A percentile compares a stretch with the other conserved stretches of the same genome.
phyloP scores from a whole-genome alignment of 2,329 filamentous ascomycete species.

The Clarireedia monteithiana region DNA sequence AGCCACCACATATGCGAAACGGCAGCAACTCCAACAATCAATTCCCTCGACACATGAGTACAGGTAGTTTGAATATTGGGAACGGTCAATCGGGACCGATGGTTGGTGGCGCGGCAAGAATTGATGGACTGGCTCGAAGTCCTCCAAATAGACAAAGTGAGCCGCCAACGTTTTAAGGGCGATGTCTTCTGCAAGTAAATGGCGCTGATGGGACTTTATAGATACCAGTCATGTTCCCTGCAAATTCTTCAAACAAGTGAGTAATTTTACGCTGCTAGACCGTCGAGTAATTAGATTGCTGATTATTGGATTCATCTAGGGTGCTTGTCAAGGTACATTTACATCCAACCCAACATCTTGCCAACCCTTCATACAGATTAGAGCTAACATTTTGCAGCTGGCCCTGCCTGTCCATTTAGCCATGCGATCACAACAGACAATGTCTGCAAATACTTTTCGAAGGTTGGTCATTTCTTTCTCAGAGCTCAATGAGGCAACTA shows the following conservation, averaged over 20 bases:
- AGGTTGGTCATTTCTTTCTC: constrained; percentile 50
- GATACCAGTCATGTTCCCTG: constrained; percentile 11
- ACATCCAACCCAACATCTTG: not conserved
- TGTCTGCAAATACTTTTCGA: constrained; percentile 98
- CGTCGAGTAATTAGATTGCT: not conserved
- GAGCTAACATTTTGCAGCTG: constrained; percentile 42
- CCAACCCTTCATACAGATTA: not conserved
- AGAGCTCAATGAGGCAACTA: constrained; percentile 5
- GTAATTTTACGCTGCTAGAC: not conserved
- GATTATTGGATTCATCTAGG: not conserved
- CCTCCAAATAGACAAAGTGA: constrained; percentile 11
- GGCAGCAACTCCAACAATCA: constrained; percentile 7
- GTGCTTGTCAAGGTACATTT: constrained; percentile 10
- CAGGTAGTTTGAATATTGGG: constrained; percentile 7
- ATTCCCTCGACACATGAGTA: constrained; percentile 11
- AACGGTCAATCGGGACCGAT: constrained; percentile 1
- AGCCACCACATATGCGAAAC: constrained; percentile 7
- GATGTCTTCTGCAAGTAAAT: not conserved
- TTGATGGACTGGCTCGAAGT: constrained; percentile 8
- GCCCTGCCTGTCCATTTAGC: constrained; percentile 90
- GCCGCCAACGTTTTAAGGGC: not conserved
- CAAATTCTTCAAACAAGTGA: constrained; percentile 11
- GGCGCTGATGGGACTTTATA: constrained; percentile 4
- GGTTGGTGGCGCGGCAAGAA: not conserved
- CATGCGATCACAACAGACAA: constrained; percentile 82